Conservation (phyloP, 1,284 basidiomycete species). For the Sporisorium reilianum region DNA sequence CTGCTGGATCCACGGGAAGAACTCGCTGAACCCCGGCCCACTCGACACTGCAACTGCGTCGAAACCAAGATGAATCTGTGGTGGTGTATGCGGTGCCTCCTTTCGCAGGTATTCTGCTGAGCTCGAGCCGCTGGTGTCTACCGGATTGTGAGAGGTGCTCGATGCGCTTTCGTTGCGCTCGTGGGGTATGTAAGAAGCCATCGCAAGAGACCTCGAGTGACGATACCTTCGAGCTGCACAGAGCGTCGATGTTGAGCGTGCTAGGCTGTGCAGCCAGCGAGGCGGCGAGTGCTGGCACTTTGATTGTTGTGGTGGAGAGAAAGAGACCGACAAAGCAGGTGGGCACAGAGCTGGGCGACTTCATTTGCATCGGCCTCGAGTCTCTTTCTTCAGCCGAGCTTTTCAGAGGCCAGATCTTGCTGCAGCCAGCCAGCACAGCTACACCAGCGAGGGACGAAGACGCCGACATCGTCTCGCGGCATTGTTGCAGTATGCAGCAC, state of each 20-base stretch:
- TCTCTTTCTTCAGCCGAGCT: too few species aligned
- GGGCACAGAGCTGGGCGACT: background rate
- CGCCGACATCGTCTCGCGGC: background rate
- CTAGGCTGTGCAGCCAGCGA: background rate
- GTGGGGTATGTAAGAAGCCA: background rate
- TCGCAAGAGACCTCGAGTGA: background rate
- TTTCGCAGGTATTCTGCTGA: slow-evolving; percentile 6
- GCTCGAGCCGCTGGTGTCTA: slow-evolving; percentile 14
- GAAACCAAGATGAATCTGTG: slow-evolving; percentile 13
- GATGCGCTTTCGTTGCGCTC: slow-evolving; percentile 7
- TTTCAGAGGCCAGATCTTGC: background rate
- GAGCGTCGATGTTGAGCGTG: background rate
- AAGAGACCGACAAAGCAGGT: background rate
- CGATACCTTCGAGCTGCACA: background rate
- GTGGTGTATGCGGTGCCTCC: slow-evolving; percentile 21
- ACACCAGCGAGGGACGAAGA: background rate
- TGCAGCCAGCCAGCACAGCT: background rate
- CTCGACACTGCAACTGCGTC: slow-evolving; percentile 5
- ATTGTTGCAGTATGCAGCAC: background rate
- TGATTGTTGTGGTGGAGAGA: background rate
- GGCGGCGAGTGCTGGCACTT: background rate
- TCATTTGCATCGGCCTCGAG: background rate
- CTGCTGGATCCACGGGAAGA: slow-evolving; percentile 37
- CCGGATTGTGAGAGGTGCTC: background rate
- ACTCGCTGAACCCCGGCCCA: slow-evolving; percentile 13